Base-by-base conservation (phyloP, 805 yeast species). In the Wickerhamomyces bovis region DNA sequence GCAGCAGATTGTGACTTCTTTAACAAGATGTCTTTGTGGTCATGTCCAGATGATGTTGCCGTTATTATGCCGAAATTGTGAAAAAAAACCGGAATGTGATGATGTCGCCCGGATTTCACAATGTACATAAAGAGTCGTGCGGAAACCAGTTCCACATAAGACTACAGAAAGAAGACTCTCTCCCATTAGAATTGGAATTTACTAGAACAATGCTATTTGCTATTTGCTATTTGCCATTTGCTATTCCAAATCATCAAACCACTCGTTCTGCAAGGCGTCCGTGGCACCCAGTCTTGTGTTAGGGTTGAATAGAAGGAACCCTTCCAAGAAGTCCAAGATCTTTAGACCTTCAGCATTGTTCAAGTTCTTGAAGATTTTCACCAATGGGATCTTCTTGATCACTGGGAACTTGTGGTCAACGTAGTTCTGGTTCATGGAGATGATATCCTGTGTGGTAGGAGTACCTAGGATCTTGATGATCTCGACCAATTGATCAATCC, bases 351-450 rank as follows among this genome's bases (percentile, higher is more conserved):
- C 69, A 20, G 64, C 56, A 41, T 55, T 54, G 35, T 53, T 51
- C 60, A 74, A 68, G 56, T 75, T 73, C 61, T 81, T 81, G 66
- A 84, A 84, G 20, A 85, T 82, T 56, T 80, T 82, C 33, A 69
- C 63, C 49, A 85, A 68, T 39, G 92, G 92, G 36, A 85, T 85
- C 46, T 92, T 86, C 63, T 83, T 83, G 55, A 85, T 85, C 51
- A 77, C 79, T 10, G 99, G 98, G 73, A 92, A 92, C 62, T 88
- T 89, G 69, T 92, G 97, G 65, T 94, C 98, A 84, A 89, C 87
- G 69, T 92, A 94, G 66, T 89, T 90, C 44, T 97, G 96, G 67
- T 92, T 92, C 99, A 92, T 94, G 51, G 89, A 78, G 62, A 82
- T 78, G 55, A 92, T 92, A 67, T 92, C 96, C 42, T 89, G 96